These are phyloP conservation scores for Pleurostoma richardsiae DNA, from an alignment of 2,329 filamentous ascomycete genomes.

Conservation along the genomic window DNA sequence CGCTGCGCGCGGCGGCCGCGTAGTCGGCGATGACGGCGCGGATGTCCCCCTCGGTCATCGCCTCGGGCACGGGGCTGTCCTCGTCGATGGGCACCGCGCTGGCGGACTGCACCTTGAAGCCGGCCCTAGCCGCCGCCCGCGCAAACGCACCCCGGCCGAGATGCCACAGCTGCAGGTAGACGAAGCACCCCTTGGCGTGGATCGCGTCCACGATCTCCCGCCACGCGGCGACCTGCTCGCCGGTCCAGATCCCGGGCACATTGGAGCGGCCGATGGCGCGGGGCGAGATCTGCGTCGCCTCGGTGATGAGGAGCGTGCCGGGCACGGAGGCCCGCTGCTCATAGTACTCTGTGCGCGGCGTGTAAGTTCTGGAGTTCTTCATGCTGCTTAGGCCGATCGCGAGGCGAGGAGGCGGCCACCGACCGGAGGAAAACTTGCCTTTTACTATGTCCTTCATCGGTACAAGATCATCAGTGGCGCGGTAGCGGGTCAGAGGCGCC, in stretches of 20 bases:
- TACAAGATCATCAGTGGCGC: slow-evolving; percentile 33
- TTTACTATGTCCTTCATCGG: slow-evolving; percentile 10
- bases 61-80: slow-evolving; percentile 49
- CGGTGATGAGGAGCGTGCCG: slow-evolving; percentile 47
- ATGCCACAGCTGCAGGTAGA: slow-evolving; percentile 63
- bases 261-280: slow-evolving; percentile 39
- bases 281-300: slow-evolving; percentile 48
- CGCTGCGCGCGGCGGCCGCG: slow-evolving; percentile 46
- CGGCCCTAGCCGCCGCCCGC: slow-evolving; percentile 30
- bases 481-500: slow-evolving; percentile 53
- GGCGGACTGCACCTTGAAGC: slow-evolving; percentile 40
- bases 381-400: too few species aligned
- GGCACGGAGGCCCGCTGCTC: slow-evolving; percentile 25
- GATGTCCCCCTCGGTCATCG: slow-evolving; percentile 64
- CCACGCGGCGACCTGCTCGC: slow-evolving; percentile 56
- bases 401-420: too few species aligned
- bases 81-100: slow-evolving; percentile 38
- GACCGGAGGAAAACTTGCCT: background rate
- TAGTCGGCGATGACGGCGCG: slow-evolving; percentile 56
- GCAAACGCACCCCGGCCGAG: slow-evolving; percentile 47
- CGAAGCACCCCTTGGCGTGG: slow-evolving; percentile 55
- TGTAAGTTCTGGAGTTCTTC: background rate
- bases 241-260: slow-evolving; percentile 53
- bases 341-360: slow-evolving; percentile 17
- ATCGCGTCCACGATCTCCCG: slow-evolving; percentile 55